Base-by-base conservation (phyloP, 2,329 filamentous ascomycete species). In the Colletotrichum horii region DNA sequence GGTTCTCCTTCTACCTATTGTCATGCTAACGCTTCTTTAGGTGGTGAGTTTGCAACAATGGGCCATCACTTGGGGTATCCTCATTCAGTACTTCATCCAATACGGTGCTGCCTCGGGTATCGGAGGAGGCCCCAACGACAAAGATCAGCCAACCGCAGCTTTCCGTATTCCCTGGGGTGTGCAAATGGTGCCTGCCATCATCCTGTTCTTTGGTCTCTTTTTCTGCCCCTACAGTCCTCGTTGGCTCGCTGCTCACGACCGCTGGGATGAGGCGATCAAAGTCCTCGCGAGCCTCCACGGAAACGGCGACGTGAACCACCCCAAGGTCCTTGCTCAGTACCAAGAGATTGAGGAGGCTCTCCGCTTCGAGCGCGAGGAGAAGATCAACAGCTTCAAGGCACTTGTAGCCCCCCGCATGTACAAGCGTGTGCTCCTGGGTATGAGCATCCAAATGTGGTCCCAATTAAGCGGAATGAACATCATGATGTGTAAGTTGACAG, bases 21-120 rank as follows among this genome's bases (percentile, higher is more conserved):
- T 2, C 38, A 48, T 48, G 19, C 38, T 48, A 22, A 48, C 1
- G 2, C 19, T 12, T 22, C 38, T n/a, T 4, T 22, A 48, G 38
- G 38, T 48, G 2, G 38, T 48, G 9, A 48, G 38, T 48, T 48
- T 93, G 4, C 92, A 94, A 79, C 93, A 94, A 81, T 93, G 92
- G 91, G 92, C 91, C 32, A 94, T 94, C 58, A 94, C 92, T 3
- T 93, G 92, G 91, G 93, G 92, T 64, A 93, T 94, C 70, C 80
- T 93, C 19, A 92, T 93, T 64, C 91, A 92, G 78, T 93, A 90
- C 83, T 93, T 93, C 81, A 91, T 94, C 78, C 91, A 93, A 78
- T 94, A 94, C 79, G 91, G 91, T 28, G 88, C 88, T 15, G 89
- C 90, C 3, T 88, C 89, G 78, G 85, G 80, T 43, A 71, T 90